phyloP scores from a whole-genome alignment of 1,284 basidiomycete species.

The Xerocomus minutiporus region DNA sequence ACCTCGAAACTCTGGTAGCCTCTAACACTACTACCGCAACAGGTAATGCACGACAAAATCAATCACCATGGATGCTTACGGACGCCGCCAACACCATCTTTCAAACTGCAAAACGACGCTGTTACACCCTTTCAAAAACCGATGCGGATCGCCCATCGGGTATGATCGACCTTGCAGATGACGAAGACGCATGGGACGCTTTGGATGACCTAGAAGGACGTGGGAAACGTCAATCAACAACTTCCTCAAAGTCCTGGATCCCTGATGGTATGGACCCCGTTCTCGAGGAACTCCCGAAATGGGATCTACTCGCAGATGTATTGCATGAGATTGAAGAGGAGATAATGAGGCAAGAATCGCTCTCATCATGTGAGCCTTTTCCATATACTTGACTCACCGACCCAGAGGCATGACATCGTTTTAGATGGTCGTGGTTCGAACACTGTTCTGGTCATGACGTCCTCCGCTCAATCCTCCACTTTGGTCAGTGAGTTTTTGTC shows the following conservation, averaged over 20 bases:
- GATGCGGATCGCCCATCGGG: constrained; percentile 15
- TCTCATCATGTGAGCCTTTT: constrained; percentile 28
- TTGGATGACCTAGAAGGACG: constrained; percentile 59
- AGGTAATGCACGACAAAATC: constrained; percentile 57
- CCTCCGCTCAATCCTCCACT: constrained; percentile 71
- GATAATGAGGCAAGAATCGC: constrained; percentile 59
- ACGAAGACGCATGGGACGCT: constrained; percentile 70
- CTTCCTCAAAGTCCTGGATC: constrained; percentile 48
- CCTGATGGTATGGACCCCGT: constrained; percentile 81
- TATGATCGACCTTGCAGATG: constrained; percentile 40
- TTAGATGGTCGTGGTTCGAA: constrained; percentile 61
- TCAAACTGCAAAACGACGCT: constrained; percentile 73
- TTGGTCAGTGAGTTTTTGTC: constrained; percentile 78
- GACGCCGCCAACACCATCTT: constrained; percentile 90
- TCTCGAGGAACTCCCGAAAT: constrained; percentile 94
- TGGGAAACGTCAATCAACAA: constrained; percentile 14
- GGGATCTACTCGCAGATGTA: constrained; percentile 81
- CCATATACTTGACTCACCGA: constrained; percentile 12
- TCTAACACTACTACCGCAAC: constrained; percentile 57
- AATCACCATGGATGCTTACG: constrained; percentile 83
- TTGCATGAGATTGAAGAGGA: constrained; percentile 91
- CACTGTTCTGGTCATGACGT: constrained; percentile 85
- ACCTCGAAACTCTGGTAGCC: constrained; percentile 86
- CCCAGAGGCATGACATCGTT: background rate
- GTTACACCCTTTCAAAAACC: constrained; percentile 57